A percentile compares a stretch with the other conserved stretches of the same genome.
These are phyloP conservation scores for Pichia sp. DNA, from an alignment of 1,139 yeast genomes.

Conservation along the genomic window DNA sequence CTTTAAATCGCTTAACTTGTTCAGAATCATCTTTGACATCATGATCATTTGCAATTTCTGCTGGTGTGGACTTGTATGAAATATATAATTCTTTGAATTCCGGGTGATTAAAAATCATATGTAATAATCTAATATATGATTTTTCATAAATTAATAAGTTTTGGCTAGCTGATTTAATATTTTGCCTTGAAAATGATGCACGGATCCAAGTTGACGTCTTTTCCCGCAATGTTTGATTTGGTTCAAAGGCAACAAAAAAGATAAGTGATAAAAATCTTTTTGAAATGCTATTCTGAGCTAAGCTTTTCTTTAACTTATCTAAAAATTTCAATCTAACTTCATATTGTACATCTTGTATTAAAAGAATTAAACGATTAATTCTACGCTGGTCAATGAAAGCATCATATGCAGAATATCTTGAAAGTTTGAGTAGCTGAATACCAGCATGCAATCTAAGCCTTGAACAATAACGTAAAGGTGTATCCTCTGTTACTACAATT, in stretches of 20 bases:
- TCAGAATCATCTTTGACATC: conserved; percentile 1
- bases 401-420: conserved; percentile 49
- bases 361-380: conserved; percentile 46
- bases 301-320: conserved; percentile 43
- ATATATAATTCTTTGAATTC: conserved; percentile 46
- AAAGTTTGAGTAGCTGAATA: conserved; percentile 54
- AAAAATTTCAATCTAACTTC: conserved; percentile 53
- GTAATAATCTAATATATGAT: conserved; percentile 60
- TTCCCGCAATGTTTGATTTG: conserved; percentile 42
- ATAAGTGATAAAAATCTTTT: conserved; percentile 61
- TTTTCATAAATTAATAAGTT: conserved; percentile 53
- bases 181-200: conserved; percentile 46
- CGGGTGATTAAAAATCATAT: conserved; percentile 69
- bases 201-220: conserved; percentile 67
- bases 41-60: background rate
- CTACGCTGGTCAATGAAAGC: conserved; percentile 46
- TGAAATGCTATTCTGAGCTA: conserved; percentile 50
- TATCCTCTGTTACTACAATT: conserved; percentile 47
- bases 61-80: background rate
- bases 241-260: conserved; percentile 75
- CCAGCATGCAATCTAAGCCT: conserved; percentile 69
- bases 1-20: conserved; percentile 19
- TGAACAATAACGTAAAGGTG: conserved; percentile 58
- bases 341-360: conserved; percentile 62
- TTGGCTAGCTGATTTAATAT: conserved; percentile 14